Evolutionary conservation across 148 eudicot species (phyloP).

Genomic region (Selenicereus undatus): DNA sequence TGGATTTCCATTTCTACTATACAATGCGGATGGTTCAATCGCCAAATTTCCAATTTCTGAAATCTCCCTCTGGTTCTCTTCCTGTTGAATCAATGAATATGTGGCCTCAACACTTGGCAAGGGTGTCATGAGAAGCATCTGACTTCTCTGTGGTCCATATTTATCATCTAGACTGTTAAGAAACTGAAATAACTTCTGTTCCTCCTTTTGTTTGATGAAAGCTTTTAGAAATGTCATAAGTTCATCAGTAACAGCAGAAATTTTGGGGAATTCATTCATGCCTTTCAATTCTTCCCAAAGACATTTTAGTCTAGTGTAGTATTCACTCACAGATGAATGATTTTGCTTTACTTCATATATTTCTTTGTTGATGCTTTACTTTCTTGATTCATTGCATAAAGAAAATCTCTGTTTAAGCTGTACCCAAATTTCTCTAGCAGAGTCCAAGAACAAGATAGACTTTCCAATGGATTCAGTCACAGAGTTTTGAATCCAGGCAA

Average conservation of each 20-base stretch:
- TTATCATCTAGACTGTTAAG: no score
- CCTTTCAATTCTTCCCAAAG: neutral
- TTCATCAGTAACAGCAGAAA: neutral
- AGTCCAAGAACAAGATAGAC: no score
- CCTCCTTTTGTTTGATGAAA: neutral
- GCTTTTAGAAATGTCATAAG: neutral
- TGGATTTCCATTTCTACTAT: neutral
- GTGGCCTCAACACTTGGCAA: neutral
- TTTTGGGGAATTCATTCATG: neutral
- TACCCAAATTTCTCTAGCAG: no score
- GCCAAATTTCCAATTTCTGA: neutral
- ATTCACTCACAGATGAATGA: neutral
- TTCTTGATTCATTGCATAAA: no score
- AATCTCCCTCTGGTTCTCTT: neutral
- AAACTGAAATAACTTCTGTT: neutral
- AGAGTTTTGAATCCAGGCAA: no score
- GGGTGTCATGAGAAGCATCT: no score
- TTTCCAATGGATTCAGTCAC: no score
- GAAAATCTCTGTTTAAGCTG: no score
- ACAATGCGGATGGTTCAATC: neutral
- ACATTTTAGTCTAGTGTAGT: neutral
- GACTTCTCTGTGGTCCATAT: no score
- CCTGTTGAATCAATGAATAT: neutral
- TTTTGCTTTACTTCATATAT: neutral
- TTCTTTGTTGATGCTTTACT: no score